Evolutionary conservation across 164 flowering plant species (phyloP), one percentile per base, ranked within the genome.

Genomic region (Paratinospora sagittata): DNA sequence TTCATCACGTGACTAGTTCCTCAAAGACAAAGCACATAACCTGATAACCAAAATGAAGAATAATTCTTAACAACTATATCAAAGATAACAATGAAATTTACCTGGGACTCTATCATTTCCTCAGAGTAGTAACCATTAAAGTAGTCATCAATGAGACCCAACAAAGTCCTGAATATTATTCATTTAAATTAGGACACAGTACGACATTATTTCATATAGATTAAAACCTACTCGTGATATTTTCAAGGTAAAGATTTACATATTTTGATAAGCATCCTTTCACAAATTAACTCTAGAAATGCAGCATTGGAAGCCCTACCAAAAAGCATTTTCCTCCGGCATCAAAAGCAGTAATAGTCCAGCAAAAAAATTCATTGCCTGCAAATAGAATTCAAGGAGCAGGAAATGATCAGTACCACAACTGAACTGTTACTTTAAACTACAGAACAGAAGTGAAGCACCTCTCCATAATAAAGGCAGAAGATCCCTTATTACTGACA

Each of bases 281-380:
- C 63, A 75, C n/a, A 66, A 43, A 61, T 30, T 24, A 66, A 62
- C 55, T 36, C 63, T 26, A 60, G 39, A 21, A 63, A 24, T 33
- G 69, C 17, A 23, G 33, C 52, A 27, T 2, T 19, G 43, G 60
- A 69, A 45, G 12, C 57, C 90, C 77, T 83, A 95, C 99, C 98
- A 92, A 74, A 95, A 95, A 65, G 99, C 99, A 90, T 92, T 95
- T 84, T 95, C 99, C 79, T 95, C 99, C 10, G 97, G 97, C 99
- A 95, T 95, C 70, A 95, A 81, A 72, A 95, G 90, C 37, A 95
- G 80, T 71, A 95, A 79, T 61, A 94, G 81, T 58, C 92, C 97
- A 69, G 98, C 98, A 81, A 94, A 94, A 81, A 92, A 94, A 84
- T 94, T 94, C 98, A 94, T 94, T 33, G 98, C 98, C 98, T 94